These are phyloP conservation scores for Podosphaera leucotricha DNA, from an alignment of 2,329 filamentous ascomycete genomes.

Conservation along the genomic window DNA sequence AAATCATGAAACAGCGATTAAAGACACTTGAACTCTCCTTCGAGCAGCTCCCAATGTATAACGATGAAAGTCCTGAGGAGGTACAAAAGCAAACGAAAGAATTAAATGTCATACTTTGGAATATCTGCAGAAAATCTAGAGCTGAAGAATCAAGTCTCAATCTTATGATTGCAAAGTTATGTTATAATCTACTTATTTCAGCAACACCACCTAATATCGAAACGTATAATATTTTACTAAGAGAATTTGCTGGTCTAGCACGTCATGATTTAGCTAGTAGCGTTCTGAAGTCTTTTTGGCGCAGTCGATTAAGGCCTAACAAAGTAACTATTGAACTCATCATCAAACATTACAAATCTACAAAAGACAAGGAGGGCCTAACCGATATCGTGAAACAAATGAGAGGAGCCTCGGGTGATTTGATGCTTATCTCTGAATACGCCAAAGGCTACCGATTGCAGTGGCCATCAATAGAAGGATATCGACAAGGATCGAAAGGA, in stretches of 20 bases:
- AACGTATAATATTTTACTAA: slow-evolving; percentile 47
- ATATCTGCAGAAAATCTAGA: slow-evolving; percentile 5
- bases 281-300: slow-evolving; percentile 27
- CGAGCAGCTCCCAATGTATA: slow-evolving; percentile 8
- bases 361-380: slow-evolving; percentile 9
- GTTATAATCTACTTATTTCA: slow-evolving; percentile 42
- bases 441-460: background rate
- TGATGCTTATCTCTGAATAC: background rate
- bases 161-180: slow-evolving; percentile 19
- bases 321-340: slow-evolving; percentile 10
- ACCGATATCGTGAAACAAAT: slow-evolving; percentile 11
- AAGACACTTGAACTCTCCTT: background rate
- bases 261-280: slow-evolving; percentile 26
- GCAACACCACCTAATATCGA: slow-evolving; percentile 37
- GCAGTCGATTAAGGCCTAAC: slow-evolving; percentile 14
- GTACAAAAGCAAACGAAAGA: slow-evolving; percentile 6
- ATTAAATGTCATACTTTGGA: slow-evolving; percentile 9
- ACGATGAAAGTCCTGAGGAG: slow-evolving; percentile 2
- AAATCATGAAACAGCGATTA: background rate
- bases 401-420: slow-evolving; percentile 5
- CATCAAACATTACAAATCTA: slow-evolving; percentile 12
- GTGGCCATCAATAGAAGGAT: slow-evolving; percentile 4
- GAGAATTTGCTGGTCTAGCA: slow-evolving; percentile 33
- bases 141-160: slow-evolving; percentile 6
- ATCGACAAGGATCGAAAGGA: slow-evolving; percentile 7